Evolutionary conservation across 352 stramenopile genomes (phyloP).

Genomic region (Phytopythium vexans): DNA sequence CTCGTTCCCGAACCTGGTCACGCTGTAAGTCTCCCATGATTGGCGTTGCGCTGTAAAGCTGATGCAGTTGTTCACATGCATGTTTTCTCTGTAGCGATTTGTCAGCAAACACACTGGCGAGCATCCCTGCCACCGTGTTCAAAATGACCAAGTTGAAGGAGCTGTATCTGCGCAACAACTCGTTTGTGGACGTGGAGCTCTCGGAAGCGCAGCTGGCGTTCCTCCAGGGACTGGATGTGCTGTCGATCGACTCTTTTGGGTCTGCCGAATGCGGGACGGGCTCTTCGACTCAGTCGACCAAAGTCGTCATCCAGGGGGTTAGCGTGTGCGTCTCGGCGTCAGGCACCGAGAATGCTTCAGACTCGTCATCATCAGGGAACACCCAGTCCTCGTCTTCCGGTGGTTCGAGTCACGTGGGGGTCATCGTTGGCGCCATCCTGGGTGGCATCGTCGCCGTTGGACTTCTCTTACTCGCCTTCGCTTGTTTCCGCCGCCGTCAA

Average conservation of each 20-base stretch:
- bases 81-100: conserved; percentile 30
- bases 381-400: too few relatives aligned
- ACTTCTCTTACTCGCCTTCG: too few relatives aligned
- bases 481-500: too few relatives aligned
- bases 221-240: conserved; percentile 26
- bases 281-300: too few relatives aligned
- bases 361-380: too few relatives aligned
- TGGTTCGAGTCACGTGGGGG: too few relatives aligned
- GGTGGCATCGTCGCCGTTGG: too few relatives aligned
- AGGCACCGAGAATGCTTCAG: too few relatives aligned
- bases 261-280: too few relatives aligned
- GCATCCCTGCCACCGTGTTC: conserved; percentile 42
- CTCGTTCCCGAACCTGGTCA: conserved; percentile 42
- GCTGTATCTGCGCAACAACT: conserved; percentile 45
- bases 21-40: conserved; percentile 31
- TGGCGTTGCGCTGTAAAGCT: neutral
- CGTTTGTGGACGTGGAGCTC: conserved; percentile 39
- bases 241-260: conserved; percentile 42
- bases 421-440: too few relatives aligned
- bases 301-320: too few relatives aligned
- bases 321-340: too few relatives aligned
- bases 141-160: conserved; percentile 35
- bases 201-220: conserved; percentile 40
- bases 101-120: conserved; percentile 43
- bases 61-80: neutral